phyloP scores from a whole-genome alignment of 2,329 filamentous ascomycete genomes.

The Fusarium papillatum region DNA sequence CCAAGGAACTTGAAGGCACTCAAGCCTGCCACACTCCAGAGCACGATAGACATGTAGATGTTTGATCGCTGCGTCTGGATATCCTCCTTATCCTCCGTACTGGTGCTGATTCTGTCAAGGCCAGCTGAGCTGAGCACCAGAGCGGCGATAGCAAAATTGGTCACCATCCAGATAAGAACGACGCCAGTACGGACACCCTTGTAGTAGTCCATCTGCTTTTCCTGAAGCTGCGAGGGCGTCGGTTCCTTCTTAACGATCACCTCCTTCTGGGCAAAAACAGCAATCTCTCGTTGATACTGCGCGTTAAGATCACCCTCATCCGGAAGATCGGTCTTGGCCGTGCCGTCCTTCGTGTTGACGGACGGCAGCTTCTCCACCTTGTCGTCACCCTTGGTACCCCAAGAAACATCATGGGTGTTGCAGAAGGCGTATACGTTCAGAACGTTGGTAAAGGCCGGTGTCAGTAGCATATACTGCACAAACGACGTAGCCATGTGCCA shows the following conservation, averaged over 20 bases:
- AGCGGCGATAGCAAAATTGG: conserved; percentile 90
- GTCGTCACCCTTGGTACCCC: conserved; percentile 93
- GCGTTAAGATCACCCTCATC: conserved; percentile 96
- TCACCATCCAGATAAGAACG: conserved; percentile 96
- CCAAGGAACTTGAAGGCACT: conserved; percentile 91
- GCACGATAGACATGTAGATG: conserved; percentile 87
- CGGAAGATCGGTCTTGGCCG: conserved; percentile 93
- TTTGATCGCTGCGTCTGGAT: conserved; percentile 71
- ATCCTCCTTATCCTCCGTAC: conserved; percentile 49
- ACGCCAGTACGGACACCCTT: conserved; percentile 94
- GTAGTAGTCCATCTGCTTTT: conserved; percentile 98
- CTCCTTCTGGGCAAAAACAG: conserved; percentile 80
- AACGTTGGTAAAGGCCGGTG: conserved; percentile 97
- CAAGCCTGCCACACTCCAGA: conserved; percentile 90
- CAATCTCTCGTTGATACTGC: conserved; percentile 90
- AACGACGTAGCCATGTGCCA: conserved; percentile 99
- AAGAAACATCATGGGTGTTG: conserved; percentile 47
- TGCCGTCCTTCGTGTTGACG: conserved; percentile 89
- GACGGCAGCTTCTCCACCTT: conserved; percentile 92
- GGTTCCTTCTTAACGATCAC: conserved; percentile 77
- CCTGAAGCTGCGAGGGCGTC: conserved; percentile 68
- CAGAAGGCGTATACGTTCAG: conserved; percentile 98
- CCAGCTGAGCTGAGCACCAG: conserved; percentile 90
- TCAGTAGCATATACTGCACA: conserved; percentile 93
- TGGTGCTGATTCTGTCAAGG: conserved; percentile 73